Evolutionary conservation across 192 early-diverging fungal species (phyloP).

Genomic region (Coemansia sp.): DNA sequence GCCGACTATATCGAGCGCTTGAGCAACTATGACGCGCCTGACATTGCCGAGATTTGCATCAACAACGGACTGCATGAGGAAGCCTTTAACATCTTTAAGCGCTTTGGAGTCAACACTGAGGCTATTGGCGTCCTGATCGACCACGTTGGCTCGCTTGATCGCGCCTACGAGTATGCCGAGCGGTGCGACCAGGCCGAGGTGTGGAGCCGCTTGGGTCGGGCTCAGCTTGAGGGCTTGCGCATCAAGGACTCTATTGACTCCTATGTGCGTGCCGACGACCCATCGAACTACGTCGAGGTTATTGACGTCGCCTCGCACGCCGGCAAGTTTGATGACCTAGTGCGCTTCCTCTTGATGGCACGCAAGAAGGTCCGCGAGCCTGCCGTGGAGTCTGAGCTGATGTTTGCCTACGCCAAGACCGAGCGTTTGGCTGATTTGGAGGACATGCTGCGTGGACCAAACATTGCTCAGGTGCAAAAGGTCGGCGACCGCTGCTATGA

Average conservation of each 20-base stretch:
- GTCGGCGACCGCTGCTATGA: constrained; percentile 97
- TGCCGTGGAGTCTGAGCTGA: constrained; percentile 89
- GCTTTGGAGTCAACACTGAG: constrained; percentile 83
- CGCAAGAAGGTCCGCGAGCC: constrained; percentile 94
- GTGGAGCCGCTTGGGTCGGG: constrained; percentile 94
- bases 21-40: constrained; percentile 94
- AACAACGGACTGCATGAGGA: constrained; percentile 90
- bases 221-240: constrained; percentile 86
- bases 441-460: constrained; percentile 88
- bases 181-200: constrained; percentile 86
- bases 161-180: constrained; percentile 96
- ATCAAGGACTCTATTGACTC: constrained; percentile 97
- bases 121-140: constrained; percentile 92
- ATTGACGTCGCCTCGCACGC: constrained; percentile 75
- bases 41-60: constrained; percentile 96
- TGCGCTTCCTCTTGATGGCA: constrained; percentile 95
- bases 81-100: constrained; percentile 95
- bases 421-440: constrained; percentile 88
- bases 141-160: constrained; percentile 89
- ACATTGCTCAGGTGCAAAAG: constrained; percentile 89
- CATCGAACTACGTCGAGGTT: constrained; percentile 85
- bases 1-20: constrained; percentile 96
- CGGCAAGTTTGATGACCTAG: constrained; percentile 92
- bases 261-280: constrained; percentile 95
- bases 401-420: constrained; percentile 97